A percentile compares a stretch with the other conserved stretches of the same genome.
Evolutionary conservation across 768 basidiomycete species (phyloP).

Genomic region (Podaxis carcinomalis): DNA sequence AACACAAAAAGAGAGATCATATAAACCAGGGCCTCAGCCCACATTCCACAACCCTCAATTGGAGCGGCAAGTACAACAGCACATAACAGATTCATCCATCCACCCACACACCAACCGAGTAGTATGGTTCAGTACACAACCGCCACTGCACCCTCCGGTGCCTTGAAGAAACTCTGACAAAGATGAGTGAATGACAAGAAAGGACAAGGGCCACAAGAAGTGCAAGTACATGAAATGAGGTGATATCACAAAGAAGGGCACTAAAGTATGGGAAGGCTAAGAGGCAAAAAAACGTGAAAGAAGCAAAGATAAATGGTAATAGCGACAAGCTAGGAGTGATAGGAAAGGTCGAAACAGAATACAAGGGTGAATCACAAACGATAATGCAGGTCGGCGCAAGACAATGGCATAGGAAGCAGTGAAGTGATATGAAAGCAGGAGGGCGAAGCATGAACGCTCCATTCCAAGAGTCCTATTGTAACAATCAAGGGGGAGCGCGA

Average conservation of each 20-base stretch:
- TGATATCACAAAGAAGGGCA: neutral
- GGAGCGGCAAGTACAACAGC: no score
- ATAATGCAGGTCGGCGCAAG: neutral
- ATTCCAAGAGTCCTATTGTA: neutral
- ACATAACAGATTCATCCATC: no score
- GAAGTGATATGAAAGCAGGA: neutral
- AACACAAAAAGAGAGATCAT: no score
- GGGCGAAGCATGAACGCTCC: neutral
- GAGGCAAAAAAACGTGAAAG: neutral
- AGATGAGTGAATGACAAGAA: neutral
- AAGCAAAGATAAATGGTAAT: neutral
- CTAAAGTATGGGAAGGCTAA: neutral
- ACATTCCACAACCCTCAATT: no score
- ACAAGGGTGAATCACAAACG: neutral
- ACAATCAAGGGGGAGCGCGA: neutral
- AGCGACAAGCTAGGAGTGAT: no score
- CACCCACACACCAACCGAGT: no score
- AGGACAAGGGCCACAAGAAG: neutral
- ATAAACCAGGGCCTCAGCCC: no score
- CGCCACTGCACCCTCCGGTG: no score
- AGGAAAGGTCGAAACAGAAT: neutral
- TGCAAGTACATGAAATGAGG: neutral
- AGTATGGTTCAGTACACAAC: no score
- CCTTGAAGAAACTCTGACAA: neutral
- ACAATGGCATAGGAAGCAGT: neutral